A percentile compares a stretch with the other conserved stretches of the same genome.
phyloP scores from a whole-genome alignment of 2,329 filamentous ascomycete species.

The Ilyonectria robusta region DNA sequence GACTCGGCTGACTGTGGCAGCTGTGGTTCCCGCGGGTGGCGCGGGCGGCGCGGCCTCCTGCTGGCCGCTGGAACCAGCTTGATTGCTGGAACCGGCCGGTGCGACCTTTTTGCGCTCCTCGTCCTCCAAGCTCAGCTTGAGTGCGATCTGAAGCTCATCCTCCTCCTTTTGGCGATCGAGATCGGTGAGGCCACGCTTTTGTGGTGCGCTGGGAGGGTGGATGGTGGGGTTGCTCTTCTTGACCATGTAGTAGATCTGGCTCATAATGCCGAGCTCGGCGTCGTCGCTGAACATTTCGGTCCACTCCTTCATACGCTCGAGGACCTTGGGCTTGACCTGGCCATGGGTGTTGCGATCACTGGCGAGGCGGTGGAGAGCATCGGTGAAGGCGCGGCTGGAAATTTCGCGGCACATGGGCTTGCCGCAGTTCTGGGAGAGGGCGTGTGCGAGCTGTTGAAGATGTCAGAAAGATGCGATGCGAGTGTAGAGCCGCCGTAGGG shows the following conservation, averaged over 20 bases:
- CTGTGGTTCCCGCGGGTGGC: constrained; percentile 87
- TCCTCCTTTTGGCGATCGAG: constrained; percentile 95
- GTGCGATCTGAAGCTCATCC: constrained; percentile 95
- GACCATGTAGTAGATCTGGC: constrained; percentile 90
- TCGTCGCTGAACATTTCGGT: constrained; percentile 93
- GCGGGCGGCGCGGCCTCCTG: constrained; percentile 64
- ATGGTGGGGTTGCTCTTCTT: constrained; percentile 89
- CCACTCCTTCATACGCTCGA: constrained; percentile 98
- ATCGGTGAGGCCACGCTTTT: constrained; percentile 92
- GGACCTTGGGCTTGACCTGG: constrained; percentile 96
- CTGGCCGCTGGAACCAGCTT: constrained; percentile 56
- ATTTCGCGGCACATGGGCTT: constrained; percentile 89
- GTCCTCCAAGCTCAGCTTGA: constrained; percentile 93
- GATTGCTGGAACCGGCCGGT: constrained; percentile 50
- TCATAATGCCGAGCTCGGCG: constrained; percentile 96
- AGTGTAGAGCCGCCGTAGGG: constrained; percentile 34
- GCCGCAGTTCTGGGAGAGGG: constrained; percentile 92
- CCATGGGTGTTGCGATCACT: constrained; percentile 96
- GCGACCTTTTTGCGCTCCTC: constrained; percentile 74
- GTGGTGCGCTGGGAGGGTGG: constrained; percentile 91
- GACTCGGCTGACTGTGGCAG: constrained; percentile 95
- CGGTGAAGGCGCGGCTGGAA: constrained; percentile 92
- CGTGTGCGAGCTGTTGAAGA: constrained; percentile 80
- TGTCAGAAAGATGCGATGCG: constrained; percentile 16
- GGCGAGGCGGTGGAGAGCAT: constrained; percentile 90